A percentile compares a stretch with the other conserved stretches of the same genome.
These are phyloP conservation scores for Apiospora pterosperma DNA, from an alignment of 2,329 filamentous ascomycete genomes.

Conservation along the genomic window DNA sequence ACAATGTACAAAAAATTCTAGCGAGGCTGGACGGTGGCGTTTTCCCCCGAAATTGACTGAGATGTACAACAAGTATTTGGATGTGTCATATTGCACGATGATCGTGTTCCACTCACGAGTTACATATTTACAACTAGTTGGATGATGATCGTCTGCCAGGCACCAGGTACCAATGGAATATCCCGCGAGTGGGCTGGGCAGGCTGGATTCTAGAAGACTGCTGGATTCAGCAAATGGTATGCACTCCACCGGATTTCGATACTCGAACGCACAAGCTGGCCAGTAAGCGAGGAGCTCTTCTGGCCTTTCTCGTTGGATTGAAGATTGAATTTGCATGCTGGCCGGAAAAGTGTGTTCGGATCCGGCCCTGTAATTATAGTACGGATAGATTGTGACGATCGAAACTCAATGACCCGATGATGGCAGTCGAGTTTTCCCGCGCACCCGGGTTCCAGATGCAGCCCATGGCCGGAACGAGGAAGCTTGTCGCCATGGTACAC, in stretches of 20 bases:
- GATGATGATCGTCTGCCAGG: neutral
- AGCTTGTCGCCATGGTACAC: neutral
- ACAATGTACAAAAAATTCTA: rapidly evolving
- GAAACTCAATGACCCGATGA: neutral
- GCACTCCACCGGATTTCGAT: neutral
- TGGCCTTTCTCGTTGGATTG: neutral
- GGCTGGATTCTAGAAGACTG: neutral
- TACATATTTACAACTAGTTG: neutral
- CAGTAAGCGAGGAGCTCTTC: neutral
- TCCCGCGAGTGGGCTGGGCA: neutral
- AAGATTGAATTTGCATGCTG: neutral
- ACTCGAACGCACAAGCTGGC: neutral
- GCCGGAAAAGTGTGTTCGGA: neutral
- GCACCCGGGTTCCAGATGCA: neutral
- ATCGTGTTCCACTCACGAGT: neutral
- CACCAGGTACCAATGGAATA: neutral
- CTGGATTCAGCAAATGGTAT: neutral
- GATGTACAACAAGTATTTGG: neutral
- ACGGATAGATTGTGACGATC: neutral
- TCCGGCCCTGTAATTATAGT: neutral
- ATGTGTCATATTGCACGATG: neutral
- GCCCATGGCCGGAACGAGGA: neutral
- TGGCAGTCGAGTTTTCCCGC: neutral
- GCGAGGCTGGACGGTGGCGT: neutral
- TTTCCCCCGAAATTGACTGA: neutral